phyloP scores from a whole-genome alignment of 805 yeast species.

The Myxozyma udenii region DNA sequence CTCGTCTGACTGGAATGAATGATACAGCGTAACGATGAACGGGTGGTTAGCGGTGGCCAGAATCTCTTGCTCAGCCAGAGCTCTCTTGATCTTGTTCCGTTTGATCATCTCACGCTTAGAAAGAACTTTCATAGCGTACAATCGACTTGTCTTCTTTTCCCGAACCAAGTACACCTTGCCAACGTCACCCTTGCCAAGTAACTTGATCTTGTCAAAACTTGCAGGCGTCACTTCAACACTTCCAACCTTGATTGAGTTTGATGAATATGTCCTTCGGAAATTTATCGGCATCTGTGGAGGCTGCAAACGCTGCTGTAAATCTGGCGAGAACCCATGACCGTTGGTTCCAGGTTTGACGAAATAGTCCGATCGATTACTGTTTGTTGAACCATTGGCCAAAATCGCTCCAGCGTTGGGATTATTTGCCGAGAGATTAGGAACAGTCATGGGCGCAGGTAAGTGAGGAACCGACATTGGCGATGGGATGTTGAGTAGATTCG shows the following conservation, averaged over 20 bases:
- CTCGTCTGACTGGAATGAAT: slow-evolving; percentile 93
- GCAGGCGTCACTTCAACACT: slow-evolving; percentile 81
- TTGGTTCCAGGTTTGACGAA: not conserved
- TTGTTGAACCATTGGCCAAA: not conserved
- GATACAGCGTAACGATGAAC: slow-evolving; percentile 91
- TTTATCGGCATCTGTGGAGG: slow-evolving; percentile 14
- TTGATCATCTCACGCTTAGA: slow-evolving; percentile 91
- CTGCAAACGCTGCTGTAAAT: not conserved
- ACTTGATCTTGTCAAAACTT: slow-evolving; percentile 81
- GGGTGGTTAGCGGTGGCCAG: slow-evolving; percentile 95
- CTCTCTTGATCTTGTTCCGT: slow-evolving; percentile 90
- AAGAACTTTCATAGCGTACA: slow-evolving; percentile 90
- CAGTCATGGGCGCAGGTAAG: slow-evolving; percentile 12
- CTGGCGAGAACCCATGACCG: not conserved
- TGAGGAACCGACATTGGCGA: slow-evolving; percentile 5
- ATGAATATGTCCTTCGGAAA: slow-evolving; percentile 57
- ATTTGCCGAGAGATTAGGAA: slow-evolving; percentile 6
- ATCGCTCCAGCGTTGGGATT: slow-evolving; percentile 6
- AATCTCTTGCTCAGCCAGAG: slow-evolving; percentile 94
- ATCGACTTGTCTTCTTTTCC: slow-evolving; percentile 67
- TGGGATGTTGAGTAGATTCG: slow-evolving; percentile 4
- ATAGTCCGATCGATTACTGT: not conserved
- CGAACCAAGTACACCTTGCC: slow-evolving; percentile 92
- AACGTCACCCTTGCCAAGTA: slow-evolving; percentile 96
- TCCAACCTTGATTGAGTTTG: slow-evolving; percentile 67